Base-by-base conservation (phyloP, 2,329 filamentous ascomycete species). In the Fusarium goolgardi region DNA sequence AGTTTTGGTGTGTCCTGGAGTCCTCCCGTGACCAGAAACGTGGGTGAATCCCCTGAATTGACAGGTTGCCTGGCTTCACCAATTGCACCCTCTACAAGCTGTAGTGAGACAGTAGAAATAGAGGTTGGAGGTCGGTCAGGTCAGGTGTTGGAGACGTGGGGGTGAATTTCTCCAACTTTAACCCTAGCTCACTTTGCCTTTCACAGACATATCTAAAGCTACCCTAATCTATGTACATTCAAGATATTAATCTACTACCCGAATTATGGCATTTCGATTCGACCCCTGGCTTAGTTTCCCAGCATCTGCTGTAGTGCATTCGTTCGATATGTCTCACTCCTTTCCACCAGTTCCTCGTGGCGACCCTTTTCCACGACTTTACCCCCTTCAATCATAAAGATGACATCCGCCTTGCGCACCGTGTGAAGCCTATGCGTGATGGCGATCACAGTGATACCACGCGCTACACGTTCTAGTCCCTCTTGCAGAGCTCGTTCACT, bases 401-500 rank as follows among this genome's bases (percentile, higher is more conserved):
- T 88, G n/a, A 83, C 77, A 74, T 88, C 84, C 15, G 86, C 85
- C 63, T 82, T 84, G 53, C 82, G 80, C 39, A 88, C 84, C 5
- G 86, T 89, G 64, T 85, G 83, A 59, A 88, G 74, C 31, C 86
- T 78, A 72, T 88, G 86, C 3, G 86, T 86, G 59, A 88, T 86
- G 23, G 85, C 85, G 66, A 88, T 81, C 18, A 88, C 85, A 0
- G 86, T 88, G 45, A 86, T 85, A 56, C 77, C 84, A 47, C 80
- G 80, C 4, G 83, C 82, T 0, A 83, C 86, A 61, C 79, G 82
- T 77, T 91, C 88, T 43, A 93, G 79, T 0, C 88, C 90, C 27
- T 90, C 84, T 56, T 92, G 86, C 25, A 96, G 84, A 12, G 89
- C 78, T 8, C 82, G 81, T 51, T 92, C 90, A 50, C 86, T 90